Evolutionary conservation across 108 stramenopile species (phyloP).

Genomic region (Cyclotella distinguenda): DNA sequence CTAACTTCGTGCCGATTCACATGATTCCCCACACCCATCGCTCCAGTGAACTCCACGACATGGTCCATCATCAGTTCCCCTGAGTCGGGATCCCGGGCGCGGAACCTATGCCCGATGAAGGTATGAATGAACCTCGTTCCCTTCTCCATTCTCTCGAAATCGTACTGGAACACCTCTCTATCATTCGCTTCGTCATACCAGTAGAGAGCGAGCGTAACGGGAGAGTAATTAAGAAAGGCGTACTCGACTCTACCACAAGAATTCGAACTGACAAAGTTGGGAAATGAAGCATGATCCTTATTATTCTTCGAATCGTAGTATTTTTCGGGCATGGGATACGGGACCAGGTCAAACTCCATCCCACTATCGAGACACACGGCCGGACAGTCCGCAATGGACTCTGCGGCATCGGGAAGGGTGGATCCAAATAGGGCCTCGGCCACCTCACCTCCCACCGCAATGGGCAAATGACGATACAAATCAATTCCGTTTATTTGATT

Average conservation of each 20-base stretch:
- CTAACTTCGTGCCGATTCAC: conserved; percentile 32
- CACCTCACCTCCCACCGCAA: conserved; percentile 40
- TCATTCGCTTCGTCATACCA: conserved; percentile 41
- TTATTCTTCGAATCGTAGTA: conserved; percentile 24
- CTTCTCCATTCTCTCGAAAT: conserved; percentile 48
- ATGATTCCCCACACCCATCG: conserved; percentile 53
- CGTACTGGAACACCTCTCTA: conserved; percentile 13
- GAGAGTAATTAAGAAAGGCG: conserved; percentile 63
- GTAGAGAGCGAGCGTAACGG: conserved; percentile 39
- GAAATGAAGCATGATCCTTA: conserved; percentile 31
- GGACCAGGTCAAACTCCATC: conserved; percentile 30
- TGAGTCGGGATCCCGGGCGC: conserved; percentile 38
- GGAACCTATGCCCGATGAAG: conserved; percentile 61
- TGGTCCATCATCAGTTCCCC: conserved; percentile 40
- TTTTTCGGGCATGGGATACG: conserved; percentile 42
- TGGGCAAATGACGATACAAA: conserved; percentile 26
- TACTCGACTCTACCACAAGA: conserved; percentile 54
- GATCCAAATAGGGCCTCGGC: conserved; percentile 18
- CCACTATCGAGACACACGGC: conserved; percentile 54
- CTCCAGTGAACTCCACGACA: conserved; percentile 49
- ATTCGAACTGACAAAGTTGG: conserved; percentile 12
- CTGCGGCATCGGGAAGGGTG: background rate
- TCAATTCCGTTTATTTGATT: background rate
- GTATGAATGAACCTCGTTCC: conserved; percentile 58
- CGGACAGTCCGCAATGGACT: conserved; percentile 26